phyloP scores from a whole-genome alignment of 2,329 filamentous ascomycete genomes.

The Fusarium drepaniforme region DNA sequence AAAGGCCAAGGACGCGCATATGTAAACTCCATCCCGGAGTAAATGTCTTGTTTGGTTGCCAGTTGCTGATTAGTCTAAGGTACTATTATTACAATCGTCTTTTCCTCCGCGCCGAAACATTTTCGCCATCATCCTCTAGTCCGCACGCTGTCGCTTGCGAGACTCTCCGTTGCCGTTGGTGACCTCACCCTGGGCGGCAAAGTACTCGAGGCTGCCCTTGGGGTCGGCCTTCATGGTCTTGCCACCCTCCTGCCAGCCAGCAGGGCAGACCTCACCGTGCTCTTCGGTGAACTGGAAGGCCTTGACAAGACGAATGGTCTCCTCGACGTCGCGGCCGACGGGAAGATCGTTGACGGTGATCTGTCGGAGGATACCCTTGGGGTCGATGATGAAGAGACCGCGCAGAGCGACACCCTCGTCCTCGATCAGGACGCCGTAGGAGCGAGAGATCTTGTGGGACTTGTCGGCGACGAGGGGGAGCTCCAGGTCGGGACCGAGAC shows the following conservation, averaged over 20 bases:
- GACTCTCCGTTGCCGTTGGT: conserved; percentile 37
- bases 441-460: conserved; percentile 69
- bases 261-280: conserved; percentile 79
- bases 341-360: conserved; percentile 76
- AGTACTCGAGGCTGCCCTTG: conserved; percentile 64
- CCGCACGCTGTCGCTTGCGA: conserved; percentile 34
- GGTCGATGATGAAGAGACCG: conserved; percentile 75
- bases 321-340: conserved; percentile 73
- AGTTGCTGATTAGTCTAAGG: background rate
- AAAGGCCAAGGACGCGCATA: background rate
- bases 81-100: conserved; percentile 18
- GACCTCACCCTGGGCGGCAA: conserved; percentile 44
- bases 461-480: conserved; percentile 73
- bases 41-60: background rate
- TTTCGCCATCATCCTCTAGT: conserved; percentile 18
- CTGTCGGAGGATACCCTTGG: conserved; percentile 70
- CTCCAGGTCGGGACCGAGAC: conserved; percentile 69
- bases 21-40: background rate
- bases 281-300: conserved; percentile 88
- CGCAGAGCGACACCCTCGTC: conserved; percentile 73
- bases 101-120: background rate
- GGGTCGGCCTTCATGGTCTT: conserved; percentile 65
- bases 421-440: conserved; percentile 74
- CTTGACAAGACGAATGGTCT: conserved; percentile 74
- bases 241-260: conserved; percentile 61